Base-by-base conservation (phyloP, 2,329 filamentous ascomycete species). In the Sclerotinia spermophila region DNA sequence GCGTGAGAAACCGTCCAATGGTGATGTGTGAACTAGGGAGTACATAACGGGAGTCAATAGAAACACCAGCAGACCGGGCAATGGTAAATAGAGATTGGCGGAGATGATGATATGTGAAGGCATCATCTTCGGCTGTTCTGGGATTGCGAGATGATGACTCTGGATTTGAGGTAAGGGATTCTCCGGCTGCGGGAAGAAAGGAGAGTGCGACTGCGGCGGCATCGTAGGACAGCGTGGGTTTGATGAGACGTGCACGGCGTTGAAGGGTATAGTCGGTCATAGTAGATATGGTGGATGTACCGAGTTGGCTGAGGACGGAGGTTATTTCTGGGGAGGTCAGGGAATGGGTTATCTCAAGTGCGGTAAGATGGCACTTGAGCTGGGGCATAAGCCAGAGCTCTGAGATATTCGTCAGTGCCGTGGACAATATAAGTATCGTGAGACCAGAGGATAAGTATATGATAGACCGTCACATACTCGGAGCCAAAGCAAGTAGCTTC, bases 1-100 rank as follows among this genome's bases (percentile, higher is more conserved):
- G 85, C 15, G 84, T 86, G 58, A 97, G 85, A 79, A 96, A 97
- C 5, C 95, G 85, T 0, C 87, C 94, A 71, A 98, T 86, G 0
- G 95, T 97, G 77, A 97, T 86, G 82, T 98, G 95, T 24, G 93
- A 93, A 61, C 92, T 95, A 2, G 94, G 94, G 2, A 97, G 93
- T 35, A 94, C 89, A 79, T 97, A 98, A 71, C 95, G 86, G 67
- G 92, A 92, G 33, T 85, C 90, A 45, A 97, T 85, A 24, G 86
- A 82, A n/a, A 95, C 83, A 1, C 92, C 92, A 0, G 88, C 85
- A 5, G 82, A 82, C 60, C 84, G 82, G 5, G 88, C 86, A 38
- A 88, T 82, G 64, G 86, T 83, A 79, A 90, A 96, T 19, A 96
- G 79, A 78, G 97, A 93, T 5, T 90, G 86, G 3, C 95, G 89